These are phyloP conservation scores for Aleurites moluccanus DNA, from an alignment of 441 rosid species.

Conservation along the genomic window DNA sequence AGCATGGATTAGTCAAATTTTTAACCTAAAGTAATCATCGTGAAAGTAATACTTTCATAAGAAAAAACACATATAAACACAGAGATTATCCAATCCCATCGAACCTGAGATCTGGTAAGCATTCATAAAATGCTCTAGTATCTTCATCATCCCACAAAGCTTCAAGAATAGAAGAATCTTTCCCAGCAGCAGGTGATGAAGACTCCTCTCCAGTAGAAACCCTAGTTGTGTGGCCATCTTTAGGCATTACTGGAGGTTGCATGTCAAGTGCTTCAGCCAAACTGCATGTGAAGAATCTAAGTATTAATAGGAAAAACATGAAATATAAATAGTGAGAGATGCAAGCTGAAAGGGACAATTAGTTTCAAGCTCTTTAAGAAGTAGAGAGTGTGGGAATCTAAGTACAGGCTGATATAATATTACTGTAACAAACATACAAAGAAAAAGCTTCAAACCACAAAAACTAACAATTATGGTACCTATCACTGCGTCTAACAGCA, in stretches of 20 bases:
- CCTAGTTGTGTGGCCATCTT: conserved; percentile 96
- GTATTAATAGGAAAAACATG: conserved; percentile 1
- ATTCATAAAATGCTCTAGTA: conserved; percentile 94
- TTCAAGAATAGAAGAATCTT: conserved; percentile 76
- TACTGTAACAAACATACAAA: neutral
- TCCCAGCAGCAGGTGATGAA: conserved; percentile 67
- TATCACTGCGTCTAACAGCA: neutral
- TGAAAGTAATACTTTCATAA: neutral
- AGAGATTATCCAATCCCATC: conserved; percentile 24
- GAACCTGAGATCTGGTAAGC: conserved; percentile 97
- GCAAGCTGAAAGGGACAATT: neutral
- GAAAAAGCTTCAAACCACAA: neutral
- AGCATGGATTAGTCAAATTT: conserved; percentile 7
- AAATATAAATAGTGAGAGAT: neutral
- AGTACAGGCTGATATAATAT: neutral
- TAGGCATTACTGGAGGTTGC: conserved; percentile 99
- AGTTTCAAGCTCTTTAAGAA: neutral
- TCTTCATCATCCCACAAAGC: conserved; percentile 99
- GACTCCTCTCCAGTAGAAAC: conserved; percentile 85
- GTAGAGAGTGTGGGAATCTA: neutral
- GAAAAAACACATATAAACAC: neutral
- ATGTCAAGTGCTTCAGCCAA: conserved; percentile 97
- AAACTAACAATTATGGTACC: neutral
- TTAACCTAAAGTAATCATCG: neutral
- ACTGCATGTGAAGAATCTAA: conserved; percentile 38